Evolutionary conservation across 2,329 filamentous ascomycete genomes (phyloP).

Genomic region (Cyanodermella asteris): DNA sequence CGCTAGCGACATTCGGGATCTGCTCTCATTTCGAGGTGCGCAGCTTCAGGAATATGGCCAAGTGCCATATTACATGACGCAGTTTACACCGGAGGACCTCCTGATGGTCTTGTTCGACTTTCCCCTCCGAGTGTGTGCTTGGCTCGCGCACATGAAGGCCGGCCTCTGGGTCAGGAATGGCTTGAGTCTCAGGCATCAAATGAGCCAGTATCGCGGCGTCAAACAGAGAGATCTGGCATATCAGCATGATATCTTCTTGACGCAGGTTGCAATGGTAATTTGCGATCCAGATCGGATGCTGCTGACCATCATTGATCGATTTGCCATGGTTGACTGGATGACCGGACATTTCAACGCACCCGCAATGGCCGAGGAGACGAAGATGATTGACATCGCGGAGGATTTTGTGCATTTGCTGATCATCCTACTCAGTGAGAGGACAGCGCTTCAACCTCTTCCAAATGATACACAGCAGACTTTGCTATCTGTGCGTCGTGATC

Average conservation of each 20-base stretch:
- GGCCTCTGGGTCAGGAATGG: constrained; percentile 98
- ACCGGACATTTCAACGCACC: constrained; percentile 57
- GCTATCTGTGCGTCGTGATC: constrained; percentile 61
- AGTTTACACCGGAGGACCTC: constrained; percentile 55
- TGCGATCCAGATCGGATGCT: constrained; percentile 68
- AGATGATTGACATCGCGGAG: constrained; percentile 82
- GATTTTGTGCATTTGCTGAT: constrained; percentile 91
- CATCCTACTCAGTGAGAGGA: constrained; percentile 72
- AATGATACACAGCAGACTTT: constrained; percentile 43
- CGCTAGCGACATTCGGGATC: constrained; percentile 39
- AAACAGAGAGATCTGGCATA: constrained; percentile 79
- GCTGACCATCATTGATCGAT: constrained; percentile 77
- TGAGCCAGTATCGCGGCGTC: constrained; percentile 78
- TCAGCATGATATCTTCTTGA: constrained; percentile 79
- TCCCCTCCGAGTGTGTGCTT: constrained; percentile 78
- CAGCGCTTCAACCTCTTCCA: constrained; percentile 48
- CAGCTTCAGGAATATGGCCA: constrained; percentile 47
- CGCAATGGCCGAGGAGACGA: constrained; percentile 59
- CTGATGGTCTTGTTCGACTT: constrained; percentile 80
- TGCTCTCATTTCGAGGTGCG: constrained; percentile 50
- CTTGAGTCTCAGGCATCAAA: constrained; percentile 85
- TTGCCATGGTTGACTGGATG: constrained; percentile 72
- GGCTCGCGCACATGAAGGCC: constrained; percentile 94
- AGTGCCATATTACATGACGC: constrained; percentile 33
- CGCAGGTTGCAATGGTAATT: constrained; percentile 76